phyloP scores from a whole-genome alignment of 805 yeast species.

The Cyberlindnera misumaiensis region DNA sequence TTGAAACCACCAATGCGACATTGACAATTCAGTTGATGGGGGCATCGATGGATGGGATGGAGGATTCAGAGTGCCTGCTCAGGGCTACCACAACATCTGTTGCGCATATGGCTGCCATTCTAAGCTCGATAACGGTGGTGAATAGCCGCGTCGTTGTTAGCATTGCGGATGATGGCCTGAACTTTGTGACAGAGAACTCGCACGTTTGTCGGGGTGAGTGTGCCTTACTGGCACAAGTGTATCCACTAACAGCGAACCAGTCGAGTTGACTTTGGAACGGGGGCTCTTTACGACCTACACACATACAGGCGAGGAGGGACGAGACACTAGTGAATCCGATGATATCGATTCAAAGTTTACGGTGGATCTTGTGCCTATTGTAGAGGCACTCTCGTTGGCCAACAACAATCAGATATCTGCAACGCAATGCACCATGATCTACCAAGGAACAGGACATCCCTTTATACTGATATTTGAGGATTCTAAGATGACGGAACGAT shows the following conservation, averaged over 20 bases:
- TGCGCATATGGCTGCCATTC: constrained; percentile 39
- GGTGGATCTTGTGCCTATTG: constrained; percentile 38
- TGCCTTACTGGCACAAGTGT: not conserved
- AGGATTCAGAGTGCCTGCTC: constrained; percentile 20
- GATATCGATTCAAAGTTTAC: constrained; percentile 27
- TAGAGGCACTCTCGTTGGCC: constrained; percentile 44
- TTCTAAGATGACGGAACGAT: constrained; percentile 43
- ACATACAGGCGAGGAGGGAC: constrained; percentile 12
- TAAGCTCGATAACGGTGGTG: constrained; percentile 35
- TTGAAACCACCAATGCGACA: too few relatives aligned
- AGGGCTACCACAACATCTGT: constrained; percentile 42
- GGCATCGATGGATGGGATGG: not conserved
- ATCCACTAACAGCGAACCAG: constrained; percentile 3
- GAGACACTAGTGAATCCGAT: constrained; percentile 10
- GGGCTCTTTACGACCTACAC: constrained; percentile 28
- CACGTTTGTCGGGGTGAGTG: constrained; percentile 27
- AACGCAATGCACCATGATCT: constrained; percentile 44
- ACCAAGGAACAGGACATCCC: constrained; percentile 43
- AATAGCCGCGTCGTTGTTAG: constrained; percentile 34
- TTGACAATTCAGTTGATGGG: too few relatives aligned
- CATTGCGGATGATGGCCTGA: constrained; percentile 44
- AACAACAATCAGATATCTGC: constrained; percentile 25
- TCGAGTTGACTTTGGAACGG: constrained; percentile 31
- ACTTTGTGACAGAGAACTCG: constrained; percentile 41
- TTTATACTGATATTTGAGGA: constrained; percentile 53